phyloP scores from a whole-genome alignment of 2,329 filamentous ascomycete genomes.

The Colletotrichum sp. region DNA sequence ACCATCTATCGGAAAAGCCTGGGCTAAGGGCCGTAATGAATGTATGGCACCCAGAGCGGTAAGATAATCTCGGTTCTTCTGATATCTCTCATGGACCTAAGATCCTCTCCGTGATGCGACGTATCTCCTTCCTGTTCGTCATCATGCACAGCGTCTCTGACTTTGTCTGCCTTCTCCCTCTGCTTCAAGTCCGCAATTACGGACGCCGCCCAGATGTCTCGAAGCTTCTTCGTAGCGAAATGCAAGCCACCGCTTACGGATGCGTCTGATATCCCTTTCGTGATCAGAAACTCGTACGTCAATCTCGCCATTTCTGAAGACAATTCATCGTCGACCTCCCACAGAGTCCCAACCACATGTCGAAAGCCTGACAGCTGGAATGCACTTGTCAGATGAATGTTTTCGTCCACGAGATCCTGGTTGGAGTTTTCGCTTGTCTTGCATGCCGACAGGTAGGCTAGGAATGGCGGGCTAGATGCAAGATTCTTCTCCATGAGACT shows the following conservation, averaged over 20 bases:
- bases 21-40: neutral
- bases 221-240: neutral
- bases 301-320: conserved; percentile 34
- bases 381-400: conserved; percentile 28
- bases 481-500: conserved; percentile 21
- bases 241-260: conserved; percentile 12
- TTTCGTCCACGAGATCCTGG: conserved; percentile 35
- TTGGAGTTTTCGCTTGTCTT: conserved; percentile 29
- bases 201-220: neutral
- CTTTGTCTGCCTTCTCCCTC: no score
- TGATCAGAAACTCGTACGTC: conserved; percentile 26
- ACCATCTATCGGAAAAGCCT: accelerated
- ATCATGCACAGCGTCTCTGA: neutral
- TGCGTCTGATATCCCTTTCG: neutral
- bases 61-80: neutral
- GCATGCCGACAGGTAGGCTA: conserved; percentile 45
- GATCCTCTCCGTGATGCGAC: neutral
- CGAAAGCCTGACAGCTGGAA: conserved; percentile 44
- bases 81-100: neutral
- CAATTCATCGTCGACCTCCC: conserved; percentile 32
- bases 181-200: neutral
- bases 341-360: conserved; percentile 31
- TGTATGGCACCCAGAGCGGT: neutral
- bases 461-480: conserved; percentile 26
- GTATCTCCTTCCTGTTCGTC: neutral